A percentile compares a stretch with the other conserved stretches of the same genome.
Conservation (phyloP, 768 basidiomycete species). For the Cantharellus cinnabarinus region DNA sequence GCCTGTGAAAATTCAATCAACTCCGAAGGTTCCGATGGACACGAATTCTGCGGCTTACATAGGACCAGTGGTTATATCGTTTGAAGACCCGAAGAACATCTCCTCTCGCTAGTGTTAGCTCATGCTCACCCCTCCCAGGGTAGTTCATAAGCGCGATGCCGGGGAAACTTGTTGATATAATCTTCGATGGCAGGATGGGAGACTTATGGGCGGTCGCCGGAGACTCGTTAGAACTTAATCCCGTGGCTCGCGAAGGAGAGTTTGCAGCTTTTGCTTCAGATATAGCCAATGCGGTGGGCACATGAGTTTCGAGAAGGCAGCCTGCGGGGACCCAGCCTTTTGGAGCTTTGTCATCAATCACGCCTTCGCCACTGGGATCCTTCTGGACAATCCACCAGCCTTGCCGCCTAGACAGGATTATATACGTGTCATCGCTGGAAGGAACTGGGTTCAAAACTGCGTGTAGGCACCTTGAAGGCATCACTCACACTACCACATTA, state of each 20-base stretch:
- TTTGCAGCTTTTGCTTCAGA: constrained; percentile 33
- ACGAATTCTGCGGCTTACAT: constrained; percentile 28
- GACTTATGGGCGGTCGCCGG: constrained; percentile 28
- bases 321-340: constrained; percentile 98
- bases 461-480: not conserved
- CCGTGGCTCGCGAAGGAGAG: not conserved
- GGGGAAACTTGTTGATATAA: constrained; percentile 94
- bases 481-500: constrained; percentile 79
- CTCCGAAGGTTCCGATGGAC: constrained; percentile 4
- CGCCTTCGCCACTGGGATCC: constrained; percentile 68
- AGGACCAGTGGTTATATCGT: constrained; percentile 96
- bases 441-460: not conserved
- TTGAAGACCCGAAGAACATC: constrained; percentile 86
- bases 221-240: not conserved
- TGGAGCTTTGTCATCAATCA: constrained; percentile 56
- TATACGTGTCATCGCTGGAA: constrained; percentile 72
- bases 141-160: constrained; percentile 95
- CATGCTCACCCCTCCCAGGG: constrained; percentile 80
- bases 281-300: constrained; percentile 75
- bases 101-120: constrained; percentile 74
- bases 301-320: constrained; percentile 80
- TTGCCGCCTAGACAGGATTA: constrained; percentile 81
- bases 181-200: constrained; percentile 74
- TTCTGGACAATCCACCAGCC: constrained; percentile 99
- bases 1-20: constrained; percentile 28